A percentile compares a stretch with the other conserved stretches of the same genome.
Conservation (phyloP, 805 yeast species). For the Ogataea pini region DNA sequence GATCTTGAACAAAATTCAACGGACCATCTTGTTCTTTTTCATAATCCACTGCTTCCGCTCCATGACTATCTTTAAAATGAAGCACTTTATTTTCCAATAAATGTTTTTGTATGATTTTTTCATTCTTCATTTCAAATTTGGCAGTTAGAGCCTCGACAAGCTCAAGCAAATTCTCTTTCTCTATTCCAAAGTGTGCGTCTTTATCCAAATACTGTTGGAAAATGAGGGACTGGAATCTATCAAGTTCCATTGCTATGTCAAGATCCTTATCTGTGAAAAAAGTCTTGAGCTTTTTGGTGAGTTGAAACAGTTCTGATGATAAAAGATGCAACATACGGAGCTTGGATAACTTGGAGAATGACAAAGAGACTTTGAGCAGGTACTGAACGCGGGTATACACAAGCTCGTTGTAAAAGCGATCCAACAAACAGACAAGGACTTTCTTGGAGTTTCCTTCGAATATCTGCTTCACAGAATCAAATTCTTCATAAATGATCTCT, state of each 20-base stretch:
- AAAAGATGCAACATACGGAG: constrained; percentile 72
- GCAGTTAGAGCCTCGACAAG: constrained; percentile 47
- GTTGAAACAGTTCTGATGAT: constrained; percentile 56
- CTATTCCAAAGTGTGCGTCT: constrained; percentile 67
- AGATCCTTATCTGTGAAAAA: constrained; percentile 51
- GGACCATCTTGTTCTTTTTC: constrained; percentile 15
- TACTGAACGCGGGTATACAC: constrained; percentile 56
- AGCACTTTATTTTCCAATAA: constrained; percentile 33
- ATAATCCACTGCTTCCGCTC: constrained; percentile 14
- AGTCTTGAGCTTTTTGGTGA: constrained; percentile 65
- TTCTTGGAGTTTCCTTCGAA: constrained; percentile 58
- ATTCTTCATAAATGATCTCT: constrained; percentile 66
- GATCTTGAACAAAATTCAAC: constrained; percentile 5
- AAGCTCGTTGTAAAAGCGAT: constrained; percentile 75
- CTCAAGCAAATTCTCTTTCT: constrained; percentile 65
- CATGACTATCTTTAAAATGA: constrained; percentile 25
- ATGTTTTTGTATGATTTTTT: constrained; percentile 39
- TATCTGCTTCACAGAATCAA: constrained; percentile 69
- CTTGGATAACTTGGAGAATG: constrained; percentile 67
- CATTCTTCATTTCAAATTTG: constrained; percentile 43
- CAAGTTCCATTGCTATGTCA: constrained; percentile 54
- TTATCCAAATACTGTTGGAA: constrained; percentile 71
- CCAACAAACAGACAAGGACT: constrained; percentile 70
- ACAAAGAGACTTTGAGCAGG: constrained; percentile 61
- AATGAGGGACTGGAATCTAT: constrained; percentile 70